Percentiles rank a stretch among this genome's conserved stretches.
Evolutionary conservation across 2,329 filamentous ascomycete species (phyloP).

Genomic region (Fusarium algeriense): DNA sequence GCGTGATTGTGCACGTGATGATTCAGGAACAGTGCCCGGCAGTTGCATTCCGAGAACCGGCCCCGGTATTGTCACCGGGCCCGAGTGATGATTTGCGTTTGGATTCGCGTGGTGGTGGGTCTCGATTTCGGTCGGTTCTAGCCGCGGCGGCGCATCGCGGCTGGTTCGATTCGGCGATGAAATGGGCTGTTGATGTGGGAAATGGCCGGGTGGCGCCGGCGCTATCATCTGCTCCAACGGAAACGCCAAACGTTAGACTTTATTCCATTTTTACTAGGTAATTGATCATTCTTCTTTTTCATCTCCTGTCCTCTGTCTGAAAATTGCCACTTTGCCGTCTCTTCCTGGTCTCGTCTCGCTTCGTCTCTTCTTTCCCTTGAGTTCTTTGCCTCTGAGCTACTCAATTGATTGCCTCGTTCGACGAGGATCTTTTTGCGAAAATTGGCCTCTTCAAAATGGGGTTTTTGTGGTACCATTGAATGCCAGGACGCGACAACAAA

Average conservation of each 20-base stretch:
- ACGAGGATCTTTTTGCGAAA: slow-evolving; percentile 4
- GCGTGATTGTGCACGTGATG: slow-evolving; percentile 12
- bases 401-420: slow-evolving; percentile 1
- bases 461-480: slow-evolving; percentile 9
- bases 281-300: slow-evolving; percentile 10
- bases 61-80: slow-evolving; percentile 24
- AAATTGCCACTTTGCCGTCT: slow-evolving; percentile 8
- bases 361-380: neutral
- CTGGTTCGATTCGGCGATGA: slow-evolving; percentile 47
- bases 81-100: slow-evolving; percentile 7
- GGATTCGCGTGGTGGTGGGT: slow-evolving; percentile 38
- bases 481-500: slow-evolving; percentile 12
- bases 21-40: slow-evolving; percentile 20
- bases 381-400: slow-evolving; percentile 2
- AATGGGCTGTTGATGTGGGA: slow-evolving; percentile 48
- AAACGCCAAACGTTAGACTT: slow-evolving; percentile 39
- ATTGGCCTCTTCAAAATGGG: slow-evolving; percentile 7
- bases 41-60: slow-evolving; percentile 38
- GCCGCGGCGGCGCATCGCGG: slow-evolving; percentile 41
- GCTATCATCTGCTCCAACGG: slow-evolving; percentile 42
- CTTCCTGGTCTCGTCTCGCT: neutral
- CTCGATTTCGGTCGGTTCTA: slow-evolving; percentile 42
- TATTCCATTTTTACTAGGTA: slow-evolving; percentile 18
- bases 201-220: slow-evolving; percentile 42
- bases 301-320: slow-evolving; percentile 17